Percentiles rank a stretch among this genome's conserved stretches.
Evolutionary conservation across 257 asterid species (phyloP).

Genomic region (Oldenlandia corymbosa): DNA sequence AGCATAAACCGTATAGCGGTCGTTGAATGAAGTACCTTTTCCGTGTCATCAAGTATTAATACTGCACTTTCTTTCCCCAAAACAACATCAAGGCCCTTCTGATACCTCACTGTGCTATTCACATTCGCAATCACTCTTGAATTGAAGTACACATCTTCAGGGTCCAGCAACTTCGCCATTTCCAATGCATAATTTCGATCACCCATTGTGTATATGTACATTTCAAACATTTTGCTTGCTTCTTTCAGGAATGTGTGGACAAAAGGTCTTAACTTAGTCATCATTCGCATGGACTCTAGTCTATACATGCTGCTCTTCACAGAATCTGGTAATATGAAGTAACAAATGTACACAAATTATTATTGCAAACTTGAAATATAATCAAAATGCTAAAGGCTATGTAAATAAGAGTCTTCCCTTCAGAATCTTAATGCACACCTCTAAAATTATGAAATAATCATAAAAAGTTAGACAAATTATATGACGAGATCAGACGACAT

Average conservation of each 20-base stretch:
- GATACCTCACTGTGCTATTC: slow-evolving; percentile 72
- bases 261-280: slow-evolving; percentile 93
- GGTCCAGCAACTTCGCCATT: slow-evolving; percentile 89
- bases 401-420: background rate
- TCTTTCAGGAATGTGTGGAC: slow-evolving; percentile 69
- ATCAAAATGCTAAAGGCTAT: background rate
- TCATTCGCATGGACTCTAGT: slow-evolving; percentile 69
- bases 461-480: no score
- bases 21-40: slow-evolving; percentile 43
- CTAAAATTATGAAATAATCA: no score
- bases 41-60: slow-evolving; percentile 92
- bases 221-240: slow-evolving; percentile 65
- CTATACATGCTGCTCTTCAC: slow-evolving; percentile 56
- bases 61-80: slow-evolving; percentile 86
- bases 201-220: slow-evolving; percentile 95
- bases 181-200: slow-evolving; percentile 83
- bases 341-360: background rate
- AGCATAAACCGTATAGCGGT: slow-evolving; percentile 16
- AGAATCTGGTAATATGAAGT: slow-evolving; percentile 41
- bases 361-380: background rate
- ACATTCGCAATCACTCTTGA: slow-evolving; percentile 86
- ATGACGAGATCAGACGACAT: no score
- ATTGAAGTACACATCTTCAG: slow-evolving; percentile 55
- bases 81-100: slow-evolving; percentile 92
- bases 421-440: background rate